These are phyloP conservation scores for Sugiyamaella valdiviana DNA, from an alignment of 805 yeast genomes.

Conservation along the genomic window DNA sequence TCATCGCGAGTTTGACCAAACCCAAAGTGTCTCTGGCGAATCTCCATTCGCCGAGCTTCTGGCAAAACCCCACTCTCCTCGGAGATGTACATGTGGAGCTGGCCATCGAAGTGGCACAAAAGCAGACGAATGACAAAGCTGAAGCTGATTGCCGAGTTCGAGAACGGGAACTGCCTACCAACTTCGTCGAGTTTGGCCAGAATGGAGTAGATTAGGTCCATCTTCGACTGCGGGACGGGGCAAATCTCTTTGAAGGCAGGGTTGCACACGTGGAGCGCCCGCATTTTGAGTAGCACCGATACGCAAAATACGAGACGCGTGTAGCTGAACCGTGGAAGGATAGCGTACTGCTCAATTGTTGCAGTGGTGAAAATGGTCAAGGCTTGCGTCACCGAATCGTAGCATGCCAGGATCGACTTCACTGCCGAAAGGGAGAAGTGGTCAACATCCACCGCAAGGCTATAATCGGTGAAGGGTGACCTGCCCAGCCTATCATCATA, in stretches of 20 bases:
- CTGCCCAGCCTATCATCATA: conserved; percentile 26
- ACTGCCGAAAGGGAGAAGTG: conserved; percentile 24
- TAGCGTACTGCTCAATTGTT: conserved; percentile 42
- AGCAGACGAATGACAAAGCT: conserved; percentile 29
- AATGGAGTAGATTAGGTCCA: conserved; percentile 20
- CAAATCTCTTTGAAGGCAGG: conserved; percentile 24
- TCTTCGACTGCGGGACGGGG: conserved; percentile 20
- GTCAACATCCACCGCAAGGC: conserved; percentile 22
- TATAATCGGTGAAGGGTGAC: conserved; percentile 33
- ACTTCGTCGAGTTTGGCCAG: conserved; percentile 21
- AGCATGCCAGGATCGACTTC: conserved; percentile 26
- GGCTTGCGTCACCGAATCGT: conserved; percentile 18
- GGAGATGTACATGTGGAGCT: conserved; percentile 7
- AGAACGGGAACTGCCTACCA: conserved; percentile 23
- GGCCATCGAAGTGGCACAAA: conserved; percentile 30
- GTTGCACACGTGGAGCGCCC: conserved; percentile 27
- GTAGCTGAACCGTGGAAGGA: conserved; percentile 40
- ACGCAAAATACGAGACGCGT: conserved; percentile 27
- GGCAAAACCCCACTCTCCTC: neutral
- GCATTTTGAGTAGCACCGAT: conserved; percentile 29
- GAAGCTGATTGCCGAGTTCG: conserved; percentile 26
- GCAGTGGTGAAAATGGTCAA: conserved; percentile 18
- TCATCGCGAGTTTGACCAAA: neutral
- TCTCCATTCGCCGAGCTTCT: neutral
- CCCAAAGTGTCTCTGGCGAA: neutral